Evolutionary conservation across 2,329 filamentous ascomycete genomes (phyloP), one percentile per base, ranked within the genome.

Genomic region (Claviceps fusiformis): DNA sequence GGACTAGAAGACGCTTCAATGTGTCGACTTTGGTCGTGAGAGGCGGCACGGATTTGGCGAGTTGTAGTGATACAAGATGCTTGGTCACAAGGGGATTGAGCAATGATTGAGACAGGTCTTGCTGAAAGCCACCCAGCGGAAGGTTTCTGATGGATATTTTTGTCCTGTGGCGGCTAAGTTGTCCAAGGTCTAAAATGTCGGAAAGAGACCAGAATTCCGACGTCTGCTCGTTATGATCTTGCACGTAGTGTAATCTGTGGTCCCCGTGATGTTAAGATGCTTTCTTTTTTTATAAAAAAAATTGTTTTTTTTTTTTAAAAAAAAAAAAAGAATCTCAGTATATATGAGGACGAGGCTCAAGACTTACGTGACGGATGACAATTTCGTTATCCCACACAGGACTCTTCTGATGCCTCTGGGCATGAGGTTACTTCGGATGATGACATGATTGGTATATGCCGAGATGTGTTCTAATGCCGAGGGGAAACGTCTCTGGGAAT

Each of bases 1-100:
- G 57, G 9, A 75, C 55, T 1, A 78, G 63, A 17, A 78, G 66
- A 9, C 62, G 62, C 62, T 75, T 76, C n/a, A 77, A 59, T 0
- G 69, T 69, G 17, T 66, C 66, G 4, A 75, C 64, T 29, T 17
- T 46, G 24, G 69, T 69, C 4, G 71, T 73, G 5, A 75, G 66
- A 1, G 70, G 71, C 6, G 71, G 71, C 0, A 67, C 65, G 3
- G 73, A 68, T 43, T 61, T 66, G 11, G 66, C 66, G 54, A 75
- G 65, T 57, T 69, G 71, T 11, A 76, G 62, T 5, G 73, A 75
- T 13, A 67, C 65, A 10, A 74, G 64, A 2, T 67, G 63, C 9
- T 60, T 60, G n/a, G 69, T 62, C 1, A 74, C 72, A 29, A 74
- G 71, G 17, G 67, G 68, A 39, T 63, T 63, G 17, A 71, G 59